Conservation (phyloP, 768 basidiomycete species). For the Hygrocybe coccinea region DNA sequence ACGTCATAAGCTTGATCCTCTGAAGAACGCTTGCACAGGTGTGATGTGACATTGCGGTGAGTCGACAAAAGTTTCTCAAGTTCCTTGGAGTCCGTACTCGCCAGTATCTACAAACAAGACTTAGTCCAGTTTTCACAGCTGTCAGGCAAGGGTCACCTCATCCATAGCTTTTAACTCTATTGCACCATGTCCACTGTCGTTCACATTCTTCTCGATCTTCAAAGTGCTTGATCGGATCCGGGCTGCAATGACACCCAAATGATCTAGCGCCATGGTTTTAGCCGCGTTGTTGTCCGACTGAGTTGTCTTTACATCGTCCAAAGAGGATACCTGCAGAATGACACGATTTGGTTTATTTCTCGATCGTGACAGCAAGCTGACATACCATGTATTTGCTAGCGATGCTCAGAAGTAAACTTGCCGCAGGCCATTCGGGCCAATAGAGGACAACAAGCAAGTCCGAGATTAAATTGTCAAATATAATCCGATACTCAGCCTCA, state of each 20-base stretch:
- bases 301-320: constrained; percentile 76
- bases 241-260: constrained; percentile 89
- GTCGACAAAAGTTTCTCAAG: constrained; percentile 56
- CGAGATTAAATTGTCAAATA: constrained; percentile 86
- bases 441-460: constrained; percentile 85
- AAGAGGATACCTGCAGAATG: constrained; percentile 58
- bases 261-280: constrained; percentile 87
- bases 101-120: constrained; percentile 43
- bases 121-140: not conserved
- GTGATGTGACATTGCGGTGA: constrained; percentile 61
- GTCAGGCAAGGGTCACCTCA: constrained; percentile 46
- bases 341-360: not conserved
- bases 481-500: constrained; percentile 88
- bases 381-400: constrained; percentile 82
- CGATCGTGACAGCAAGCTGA: not conserved
- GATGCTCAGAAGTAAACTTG: constrained; percentile 73
- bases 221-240: constrained; percentile 60
- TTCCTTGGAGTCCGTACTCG: constrained; percentile 42
- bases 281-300: constrained; percentile 75
- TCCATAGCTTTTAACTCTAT: constrained; percentile 57
- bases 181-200: constrained; percentile 26
- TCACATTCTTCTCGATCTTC: constrained; percentile 37
- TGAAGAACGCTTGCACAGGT: constrained; percentile 65
- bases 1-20: constrained; percentile 83
- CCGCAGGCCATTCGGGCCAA: constrained; percentile 98